phyloP scores from a whole-genome alignment of 345 rosid genomes.

The Dovyalis caffra region DNA sequence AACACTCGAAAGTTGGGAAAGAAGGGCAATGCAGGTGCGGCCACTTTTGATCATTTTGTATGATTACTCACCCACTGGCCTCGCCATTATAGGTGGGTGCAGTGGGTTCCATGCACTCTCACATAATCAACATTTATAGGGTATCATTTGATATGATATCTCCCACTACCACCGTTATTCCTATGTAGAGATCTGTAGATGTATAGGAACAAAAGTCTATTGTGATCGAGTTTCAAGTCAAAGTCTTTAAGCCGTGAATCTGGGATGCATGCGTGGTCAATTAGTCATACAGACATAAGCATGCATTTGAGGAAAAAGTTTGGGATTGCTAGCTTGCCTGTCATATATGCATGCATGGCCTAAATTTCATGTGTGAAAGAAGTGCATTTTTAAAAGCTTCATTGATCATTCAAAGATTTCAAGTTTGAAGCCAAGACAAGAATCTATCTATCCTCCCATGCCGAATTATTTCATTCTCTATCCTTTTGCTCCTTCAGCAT shows the following conservation, averaged over 20 bases:
- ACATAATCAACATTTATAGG: slow-evolving; percentile 21
- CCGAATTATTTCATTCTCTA: no score
- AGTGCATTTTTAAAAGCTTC: not conserved
- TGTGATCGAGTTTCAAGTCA: slow-evolving; percentile 25
- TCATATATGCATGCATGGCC: not conserved
- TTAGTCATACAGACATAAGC: not conserved
- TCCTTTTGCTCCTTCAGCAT: no score
- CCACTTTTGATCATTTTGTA: slow-evolving; percentile 17
- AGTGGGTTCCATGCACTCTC: slow-evolving; percentile 26
- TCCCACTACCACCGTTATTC: slow-evolving; percentile 26
- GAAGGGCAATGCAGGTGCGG: not conserved
- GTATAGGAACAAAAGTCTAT: slow-evolving; percentile 14
- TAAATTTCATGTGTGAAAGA: not conserved
- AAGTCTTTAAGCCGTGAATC: slow-evolving; percentile 5
- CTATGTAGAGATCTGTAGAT: no score
- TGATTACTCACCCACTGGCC: slow-evolving; percentile 33
- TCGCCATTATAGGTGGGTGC: slow-evolving; percentile 14
- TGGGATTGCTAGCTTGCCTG: no score
- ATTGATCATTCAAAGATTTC: no score
- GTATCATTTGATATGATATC: slow-evolving; percentile 35
- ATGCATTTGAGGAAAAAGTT: not conserved
- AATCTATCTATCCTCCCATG: no score
- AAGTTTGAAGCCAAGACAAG: no score
- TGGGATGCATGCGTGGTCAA: slow-evolving; percentile 17
- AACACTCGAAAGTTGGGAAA: not conserved